Percentiles rank a stretch among this genome's conserved stretches.
phyloP scores from a whole-genome alignment of 106 monocot species.

The Cymbidium sinense region DNA sequence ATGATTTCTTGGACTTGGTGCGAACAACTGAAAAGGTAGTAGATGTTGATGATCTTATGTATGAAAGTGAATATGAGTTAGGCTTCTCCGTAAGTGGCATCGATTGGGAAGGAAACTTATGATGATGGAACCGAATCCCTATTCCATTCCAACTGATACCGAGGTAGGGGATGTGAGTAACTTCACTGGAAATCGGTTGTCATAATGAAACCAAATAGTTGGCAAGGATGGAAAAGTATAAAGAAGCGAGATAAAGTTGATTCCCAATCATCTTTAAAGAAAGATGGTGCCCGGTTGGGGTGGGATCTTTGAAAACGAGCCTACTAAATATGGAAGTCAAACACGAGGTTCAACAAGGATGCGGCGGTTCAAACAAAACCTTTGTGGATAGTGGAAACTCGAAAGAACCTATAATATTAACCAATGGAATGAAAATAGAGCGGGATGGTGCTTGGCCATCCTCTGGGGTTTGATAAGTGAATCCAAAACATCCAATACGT shows the following conservation, averaged over 20 bases:
- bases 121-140: slow-evolving; percentile 26
- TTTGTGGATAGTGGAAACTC: background rate
- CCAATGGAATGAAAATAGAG: background rate
- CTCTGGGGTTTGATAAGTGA: background rate
- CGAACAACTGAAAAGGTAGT: slow-evolving; percentile 26
- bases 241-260: background rate
- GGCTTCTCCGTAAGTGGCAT: slow-evolving; percentile 56
- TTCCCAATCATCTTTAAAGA: background rate
- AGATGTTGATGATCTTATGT: slow-evolving; percentile 62
- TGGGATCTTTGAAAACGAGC: slow-evolving; percentile 1
- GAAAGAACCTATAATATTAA: background rate
- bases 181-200: slow-evolving; percentile 29
- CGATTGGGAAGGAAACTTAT: slow-evolving; percentile 34
- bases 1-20: slow-evolving; percentile 65
- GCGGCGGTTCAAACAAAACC: background rate
- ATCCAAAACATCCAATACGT: background rate
- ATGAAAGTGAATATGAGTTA: slow-evolving; percentile 31
- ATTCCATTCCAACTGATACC: background rate
- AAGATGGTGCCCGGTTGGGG: slow-evolving; percentile 10
- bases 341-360: slow-evolving; percentile 2
- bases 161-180: slow-evolving; percentile 14
- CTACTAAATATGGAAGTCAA: slow-evolving; percentile 4
- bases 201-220: slow-evolving; percentile 13
- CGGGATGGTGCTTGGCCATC: background rate
- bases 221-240: slow-evolving; percentile 32